Conservation (phyloP, 371 early-diverging fungal genomes). For the Mucor indicus region DNA sequence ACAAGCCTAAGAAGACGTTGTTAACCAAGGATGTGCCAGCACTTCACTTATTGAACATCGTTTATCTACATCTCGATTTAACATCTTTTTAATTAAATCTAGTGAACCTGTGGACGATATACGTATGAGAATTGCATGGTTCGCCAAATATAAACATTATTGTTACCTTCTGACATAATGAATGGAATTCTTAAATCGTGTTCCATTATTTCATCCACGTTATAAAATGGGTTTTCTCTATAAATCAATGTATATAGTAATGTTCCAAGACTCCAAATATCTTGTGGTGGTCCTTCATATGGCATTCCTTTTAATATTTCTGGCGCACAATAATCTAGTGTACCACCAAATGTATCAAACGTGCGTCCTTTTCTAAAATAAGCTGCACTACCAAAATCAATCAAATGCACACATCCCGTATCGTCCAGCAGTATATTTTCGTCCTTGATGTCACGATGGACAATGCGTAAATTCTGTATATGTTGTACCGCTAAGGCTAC, state of each 20-base stretch:
- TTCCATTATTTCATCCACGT: constrained; percentile 69
- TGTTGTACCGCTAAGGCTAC: constrained; percentile 65
- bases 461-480: constrained; percentile 66
- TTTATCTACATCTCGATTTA: constrained; percentile 43
- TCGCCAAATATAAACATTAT: neutral
- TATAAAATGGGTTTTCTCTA: constrained; percentile 81
- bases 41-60: constrained; percentile 57
- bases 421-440: constrained; percentile 74
- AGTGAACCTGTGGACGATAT: constrained; percentile 43
- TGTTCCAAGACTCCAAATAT: constrained; percentile 84
- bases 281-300: constrained; percentile 76
- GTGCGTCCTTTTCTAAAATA: constrained; percentile 56
- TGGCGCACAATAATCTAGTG: constrained; percentile 73
- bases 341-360: constrained; percentile 76
- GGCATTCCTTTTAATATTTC: constrained; percentile 68
- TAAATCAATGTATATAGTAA: constrained; percentile 78
- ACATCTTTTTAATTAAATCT: constrained; percentile 51
- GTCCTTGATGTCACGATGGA: constrained; percentile 80
- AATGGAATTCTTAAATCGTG: constrained; percentile 61
- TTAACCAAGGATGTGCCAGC: constrained; percentile 54
- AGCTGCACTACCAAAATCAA: constrained; percentile 78
- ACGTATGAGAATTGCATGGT: neutral
- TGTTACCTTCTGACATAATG: constrained; percentile 59
- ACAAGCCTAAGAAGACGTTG: too few relatives aligned
- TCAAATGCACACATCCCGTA: constrained; percentile 53